phyloP scores from a whole-genome alignment of 495 filamentous ascomycete species.

The Staphylotrichum tortipilum region DNA sequence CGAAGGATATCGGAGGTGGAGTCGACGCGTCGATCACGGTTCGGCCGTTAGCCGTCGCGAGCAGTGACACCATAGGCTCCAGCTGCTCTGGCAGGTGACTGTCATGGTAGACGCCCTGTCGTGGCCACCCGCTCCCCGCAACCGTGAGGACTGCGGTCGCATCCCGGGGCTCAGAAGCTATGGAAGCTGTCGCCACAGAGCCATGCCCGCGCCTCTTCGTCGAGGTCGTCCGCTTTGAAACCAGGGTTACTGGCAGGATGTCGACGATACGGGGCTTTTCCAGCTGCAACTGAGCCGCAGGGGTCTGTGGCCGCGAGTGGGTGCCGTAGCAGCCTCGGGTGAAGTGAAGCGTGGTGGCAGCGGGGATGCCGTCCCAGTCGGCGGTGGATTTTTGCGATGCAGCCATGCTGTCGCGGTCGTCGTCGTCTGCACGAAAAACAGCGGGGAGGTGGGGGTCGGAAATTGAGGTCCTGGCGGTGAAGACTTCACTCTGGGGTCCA shows the following conservation, averaged over 20 bases:
- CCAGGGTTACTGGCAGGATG: constrained; percentile 14
- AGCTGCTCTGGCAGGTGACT: background rate
- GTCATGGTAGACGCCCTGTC: background rate
- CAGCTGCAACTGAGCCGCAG: constrained; percentile 1
- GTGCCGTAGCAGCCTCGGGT: background rate
- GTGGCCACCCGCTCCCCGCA: background rate
- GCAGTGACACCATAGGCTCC: background rate
- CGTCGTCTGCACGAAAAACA: background rate
- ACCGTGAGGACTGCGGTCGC: background rate
- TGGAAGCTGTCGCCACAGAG: background rate
- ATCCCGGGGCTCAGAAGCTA: background rate
- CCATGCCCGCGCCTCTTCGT: background rate
- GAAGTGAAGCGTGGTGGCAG: background rate
- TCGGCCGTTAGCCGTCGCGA: constrained; percentile 10
- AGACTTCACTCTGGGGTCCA: background rate
- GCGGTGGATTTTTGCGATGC: background rate
- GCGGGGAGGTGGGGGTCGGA: background rate
- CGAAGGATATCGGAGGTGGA: constrained; percentile 8
- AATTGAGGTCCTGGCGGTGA: constrained; percentile 7
- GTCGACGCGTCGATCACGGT: constrained; percentile 18
- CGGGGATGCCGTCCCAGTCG: background rate
- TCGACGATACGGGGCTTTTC: constrained; percentile 20
- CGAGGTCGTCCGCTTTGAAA: constrained; percentile 13
- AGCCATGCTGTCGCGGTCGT: background rate
- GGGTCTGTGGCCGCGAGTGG: constrained; percentile 10